These are phyloP conservation scores for Fusarium tupiense DNA, from an alignment of 2,329 filamentous ascomycete species.

Conservation along the genomic window DNA sequence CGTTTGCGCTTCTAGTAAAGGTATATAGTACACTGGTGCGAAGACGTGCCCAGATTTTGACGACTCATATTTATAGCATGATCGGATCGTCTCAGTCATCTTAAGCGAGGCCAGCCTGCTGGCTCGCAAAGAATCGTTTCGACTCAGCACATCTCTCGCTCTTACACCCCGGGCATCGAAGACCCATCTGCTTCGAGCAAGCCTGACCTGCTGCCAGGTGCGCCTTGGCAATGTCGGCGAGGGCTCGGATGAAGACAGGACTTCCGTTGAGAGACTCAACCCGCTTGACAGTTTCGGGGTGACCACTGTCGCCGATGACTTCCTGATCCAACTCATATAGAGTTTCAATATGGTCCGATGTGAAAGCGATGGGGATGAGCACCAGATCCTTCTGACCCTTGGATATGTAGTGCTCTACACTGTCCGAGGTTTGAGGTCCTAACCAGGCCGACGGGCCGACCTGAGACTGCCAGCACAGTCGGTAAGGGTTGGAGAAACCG, in stretches of 20 bases:
- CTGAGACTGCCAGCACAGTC: slow-evolving; percentile 97
- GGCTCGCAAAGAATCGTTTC: slow-evolving; percentile 71
- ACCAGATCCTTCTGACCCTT: slow-evolving; percentile 92
- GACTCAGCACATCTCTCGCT: slow-evolving; percentile 87
- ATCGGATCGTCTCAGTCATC: neutral
- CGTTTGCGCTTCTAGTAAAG: slow-evolving; percentile 9
- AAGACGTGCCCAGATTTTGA: neutral
- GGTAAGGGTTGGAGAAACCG: slow-evolving; percentile 88
- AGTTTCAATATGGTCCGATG: slow-evolving; percentile 98
- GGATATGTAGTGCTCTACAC: slow-evolving; percentile 87
- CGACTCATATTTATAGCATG: neutral
- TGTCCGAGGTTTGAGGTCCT: slow-evolving; percentile 89
- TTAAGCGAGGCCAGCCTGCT: slow-evolving; percentile 45
- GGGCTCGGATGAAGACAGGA: slow-evolving; percentile 86
- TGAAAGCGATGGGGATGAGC: slow-evolving; percentile 95
- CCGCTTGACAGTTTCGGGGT: slow-evolving; percentile 83
- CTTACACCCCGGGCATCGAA: slow-evolving; percentile 93
- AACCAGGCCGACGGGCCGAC: slow-evolving; percentile 96
- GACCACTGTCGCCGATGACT: slow-evolving; percentile 87
- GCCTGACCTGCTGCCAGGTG: slow-evolving; percentile 76
- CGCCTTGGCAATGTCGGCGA: slow-evolving; percentile 85
- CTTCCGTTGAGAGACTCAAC: slow-evolving; percentile 93
- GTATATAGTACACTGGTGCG: slow-evolving; percentile 31
- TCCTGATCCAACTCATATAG: slow-evolving; percentile 94
- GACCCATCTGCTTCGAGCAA: slow-evolving; percentile 85